Conservation (phyloP, 176 grass and related monocot genomes). For the Triticum dicoccoides region DNA sequence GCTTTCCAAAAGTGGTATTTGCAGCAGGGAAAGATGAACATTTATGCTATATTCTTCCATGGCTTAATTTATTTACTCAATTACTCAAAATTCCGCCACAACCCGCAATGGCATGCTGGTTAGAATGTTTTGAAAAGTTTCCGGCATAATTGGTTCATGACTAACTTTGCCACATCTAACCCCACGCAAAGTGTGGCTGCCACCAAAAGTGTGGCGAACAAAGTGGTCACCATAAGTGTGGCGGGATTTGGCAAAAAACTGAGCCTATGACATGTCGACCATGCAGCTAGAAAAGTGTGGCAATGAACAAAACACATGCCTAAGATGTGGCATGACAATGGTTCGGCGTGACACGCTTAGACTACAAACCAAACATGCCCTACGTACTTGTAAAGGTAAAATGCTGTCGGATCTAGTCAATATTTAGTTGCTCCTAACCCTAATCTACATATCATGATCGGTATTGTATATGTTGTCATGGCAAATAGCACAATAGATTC, state of each 20-base stretch:
- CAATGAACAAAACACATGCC: too few relatives aligned
- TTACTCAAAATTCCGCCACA: not conserved
- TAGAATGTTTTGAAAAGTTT: not conserved
- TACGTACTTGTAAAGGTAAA: not conserved
- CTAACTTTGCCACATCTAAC: too few relatives aligned
- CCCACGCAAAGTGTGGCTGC: too few relatives aligned
- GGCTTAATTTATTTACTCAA: not conserved
- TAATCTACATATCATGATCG: not conserved
- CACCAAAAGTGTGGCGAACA: too few relatives aligned
- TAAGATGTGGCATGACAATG: too few relatives aligned
- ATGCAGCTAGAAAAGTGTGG: too few relatives aligned
- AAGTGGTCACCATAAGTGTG: too few relatives aligned
- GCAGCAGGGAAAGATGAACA: not conserved
- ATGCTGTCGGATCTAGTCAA: not conserved
- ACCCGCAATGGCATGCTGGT: not conserved
- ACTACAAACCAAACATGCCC: too few relatives aligned
- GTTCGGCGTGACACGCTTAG: too few relatives aligned
- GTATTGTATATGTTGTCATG: not conserved
- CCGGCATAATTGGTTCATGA: too few relatives aligned
- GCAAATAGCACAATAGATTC: constrained; percentile 3
- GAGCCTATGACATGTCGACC: too few relatives aligned
- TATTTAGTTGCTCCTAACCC: not conserved
- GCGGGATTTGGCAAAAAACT: too few relatives aligned
- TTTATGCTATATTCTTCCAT: not conserved
- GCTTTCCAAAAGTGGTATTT: not conserved